Evolutionary conservation across 352 stramenopile species (phyloP), one percentile per base, ranked within the genome.

Genomic region (Phytophthora podocarpi): DNA sequence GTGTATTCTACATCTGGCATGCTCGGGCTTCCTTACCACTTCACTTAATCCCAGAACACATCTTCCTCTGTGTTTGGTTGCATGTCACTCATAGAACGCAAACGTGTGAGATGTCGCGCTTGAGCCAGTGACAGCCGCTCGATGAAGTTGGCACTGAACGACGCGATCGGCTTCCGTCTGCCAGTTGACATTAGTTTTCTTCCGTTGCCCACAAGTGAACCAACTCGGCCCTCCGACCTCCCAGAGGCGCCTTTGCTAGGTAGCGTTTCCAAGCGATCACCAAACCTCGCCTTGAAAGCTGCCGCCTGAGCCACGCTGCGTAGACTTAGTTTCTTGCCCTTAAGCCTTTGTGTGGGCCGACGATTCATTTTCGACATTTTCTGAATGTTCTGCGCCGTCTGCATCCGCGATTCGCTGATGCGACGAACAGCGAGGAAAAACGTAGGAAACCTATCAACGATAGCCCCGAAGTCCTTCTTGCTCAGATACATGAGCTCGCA

Each of bases 381-480:
- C 36, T 85, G 78, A 18, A 90, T 69, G 40, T 90, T 90, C 26
- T 82, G 68, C 9, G 80, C 76, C 3, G 80, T 90, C 57, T 90
- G 78, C 74, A 87, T 74, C 1, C 80, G 73, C 47, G 80, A 87
- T 6, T 88, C 78, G 42, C 78, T 85, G 50, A 90, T 90, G 9
- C 76, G 73, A 39, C 80, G 78, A 16, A 90, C 68, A 0, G 76
- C 81, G 8, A 88, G 59, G 56, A 85, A 80, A 37, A 90, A 90
- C 16, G 84, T 88, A 8, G 83, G 80, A 35, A 92, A 90, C 37
- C 75, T 87, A 46, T 89, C 66, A 4, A 84, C 63, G 23, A 90
- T 82, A 4, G 73, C 52, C 2, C 65, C 63, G 42, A 92, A 92
- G 30, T 92, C 74, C 8, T 66, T 51, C 36, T 85, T 80, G 13